phyloP scores from a whole-genome alignment of 768 basidiomycete species.

The Rhodotorula taiwanensis region DNA sequence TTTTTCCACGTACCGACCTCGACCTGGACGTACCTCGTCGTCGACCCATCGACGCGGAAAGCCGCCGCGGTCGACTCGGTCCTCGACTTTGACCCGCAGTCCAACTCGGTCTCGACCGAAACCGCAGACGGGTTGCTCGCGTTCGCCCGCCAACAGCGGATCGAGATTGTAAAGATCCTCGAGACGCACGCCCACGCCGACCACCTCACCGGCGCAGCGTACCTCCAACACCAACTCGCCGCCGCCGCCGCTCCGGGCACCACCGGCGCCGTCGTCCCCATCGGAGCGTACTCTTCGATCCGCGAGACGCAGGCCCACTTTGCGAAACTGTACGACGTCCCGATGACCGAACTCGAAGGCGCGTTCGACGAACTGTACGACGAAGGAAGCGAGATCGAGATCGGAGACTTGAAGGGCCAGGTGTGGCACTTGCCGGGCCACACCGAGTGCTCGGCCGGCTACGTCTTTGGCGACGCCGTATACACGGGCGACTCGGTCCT shows the following conservation, averaged over 20 bases:
- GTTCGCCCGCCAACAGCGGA: slow-evolving; percentile 30
- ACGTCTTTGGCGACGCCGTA: slow-evolving; percentile 33
- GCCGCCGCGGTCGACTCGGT: slow-evolving; percentile 40
- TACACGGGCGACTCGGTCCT: slow-evolving; percentile 42
- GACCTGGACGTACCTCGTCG: slow-evolving; percentile 41
- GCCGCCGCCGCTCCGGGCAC: not conserved
- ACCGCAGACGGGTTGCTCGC: slow-evolving; percentile 32
- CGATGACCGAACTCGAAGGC: slow-evolving; percentile 19
- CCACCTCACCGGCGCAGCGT: slow-evolving; percentile 36
- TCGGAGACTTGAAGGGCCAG: slow-evolving; percentile 30
- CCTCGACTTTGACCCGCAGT: slow-evolving; percentile 38
- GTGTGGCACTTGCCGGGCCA: slow-evolving; percentile 41
- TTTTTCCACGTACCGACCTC: slow-evolving; percentile 39
- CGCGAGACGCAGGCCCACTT: slow-evolving; percentile 36
- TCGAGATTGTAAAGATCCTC: slow-evolving; percentile 32
- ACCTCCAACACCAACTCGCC: slow-evolving; percentile 12
- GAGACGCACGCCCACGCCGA: slow-evolving; percentile 44
- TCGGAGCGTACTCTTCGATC: slow-evolving; percentile 37
- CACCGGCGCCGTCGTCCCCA: slow-evolving; percentile 13
- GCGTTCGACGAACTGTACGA: slow-evolving; percentile 40
- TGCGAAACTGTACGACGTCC: slow-evolving; percentile 32
- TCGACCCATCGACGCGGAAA: slow-evolving; percentile 23
- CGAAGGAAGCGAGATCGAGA: slow-evolving; percentile 35
- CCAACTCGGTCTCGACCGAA: slow-evolving; percentile 28
- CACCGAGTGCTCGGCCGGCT: slow-evolving; percentile 34